Conservation (phyloP, 108 stramenopile species). For the Cyclotella sp. region DNA sequence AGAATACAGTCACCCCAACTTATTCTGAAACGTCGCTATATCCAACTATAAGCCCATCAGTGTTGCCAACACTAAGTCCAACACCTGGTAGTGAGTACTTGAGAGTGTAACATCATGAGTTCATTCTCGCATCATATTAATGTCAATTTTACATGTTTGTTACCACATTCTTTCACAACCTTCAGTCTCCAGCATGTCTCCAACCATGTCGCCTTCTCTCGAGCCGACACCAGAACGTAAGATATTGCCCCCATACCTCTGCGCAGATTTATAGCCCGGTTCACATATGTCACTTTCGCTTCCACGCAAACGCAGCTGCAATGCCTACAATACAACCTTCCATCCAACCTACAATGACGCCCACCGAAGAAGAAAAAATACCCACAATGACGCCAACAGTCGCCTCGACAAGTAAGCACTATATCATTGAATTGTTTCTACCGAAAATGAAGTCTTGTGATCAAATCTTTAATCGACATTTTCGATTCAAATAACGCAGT, state of each 20-base stretch:
- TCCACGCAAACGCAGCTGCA: not conserved
- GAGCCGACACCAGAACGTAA: not conserved
- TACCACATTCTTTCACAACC: not conserved
- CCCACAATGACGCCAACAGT: no score
- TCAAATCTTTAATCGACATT: not conserved
- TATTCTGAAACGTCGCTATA: not conserved
- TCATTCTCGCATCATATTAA: not conserved
- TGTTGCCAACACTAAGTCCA: not conserved
- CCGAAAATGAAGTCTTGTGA: not conserved
- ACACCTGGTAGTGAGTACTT: no score
- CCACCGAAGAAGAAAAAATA: not conserved
- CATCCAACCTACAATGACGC: not conserved
- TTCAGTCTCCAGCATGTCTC: not conserved
- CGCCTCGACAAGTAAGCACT: no score
- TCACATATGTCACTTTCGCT: no score
- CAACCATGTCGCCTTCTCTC: slow-evolving; percentile 1
- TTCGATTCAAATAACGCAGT: not conserved
- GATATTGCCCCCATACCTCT: not conserved
- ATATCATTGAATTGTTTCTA: not conserved
- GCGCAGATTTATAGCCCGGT: no score
- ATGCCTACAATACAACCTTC: not conserved
- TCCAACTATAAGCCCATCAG: not conserved
- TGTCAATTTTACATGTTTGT: no score
- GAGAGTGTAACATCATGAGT: not conserved
- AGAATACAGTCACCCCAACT: not conserved